Conservation (phyloP, 495 filamentous ascomycete species). For the Cryomyces antarcticus region DNA sequence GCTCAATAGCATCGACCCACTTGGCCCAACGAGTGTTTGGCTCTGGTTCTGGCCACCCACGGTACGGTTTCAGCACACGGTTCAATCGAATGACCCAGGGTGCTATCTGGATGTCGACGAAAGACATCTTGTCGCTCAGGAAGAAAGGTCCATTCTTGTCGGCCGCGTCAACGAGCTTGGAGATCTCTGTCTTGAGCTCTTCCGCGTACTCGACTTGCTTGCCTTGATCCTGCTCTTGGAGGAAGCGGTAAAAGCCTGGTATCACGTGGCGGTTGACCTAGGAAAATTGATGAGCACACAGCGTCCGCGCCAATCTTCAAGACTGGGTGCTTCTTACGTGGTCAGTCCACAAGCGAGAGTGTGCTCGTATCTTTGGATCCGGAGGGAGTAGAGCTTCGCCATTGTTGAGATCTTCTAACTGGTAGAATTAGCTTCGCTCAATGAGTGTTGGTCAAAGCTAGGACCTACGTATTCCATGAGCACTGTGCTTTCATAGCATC, state of each 20-base stretch:
- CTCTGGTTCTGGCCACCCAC: conserved; percentile 57
- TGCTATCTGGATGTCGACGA: conserved; percentile 57
- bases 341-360: conserved; percentile 71
- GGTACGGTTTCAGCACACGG: conserved; percentile 58
- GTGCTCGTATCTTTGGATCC: conserved; percentile 49
- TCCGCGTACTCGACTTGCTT: conserved; percentile 43
- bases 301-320: background rate
- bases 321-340: conserved; percentile 35
- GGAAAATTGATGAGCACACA: conserved; percentile 2
- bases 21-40: conserved; percentile 47
- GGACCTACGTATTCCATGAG: conserved; percentile 67
- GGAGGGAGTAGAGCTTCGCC: conserved; percentile 44
- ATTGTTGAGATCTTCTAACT: conserved; percentile 60
- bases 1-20: conserved; percentile 72
- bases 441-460: background rate
- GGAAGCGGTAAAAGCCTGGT: conserved; percentile 58
- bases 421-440: background rate
- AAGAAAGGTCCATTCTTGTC: conserved; percentile 41
- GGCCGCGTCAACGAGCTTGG: conserved; percentile 51
- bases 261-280: conserved; percentile 71
- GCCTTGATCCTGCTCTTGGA: conserved; percentile 46
- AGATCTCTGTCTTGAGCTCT: conserved; percentile 48
- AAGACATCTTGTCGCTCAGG: conserved; percentile 8
- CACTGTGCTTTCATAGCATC: conserved; percentile 69
- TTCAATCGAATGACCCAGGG: conserved; percentile 68